Evolutionary conservation across 2,329 filamentous ascomycete genomes (phyloP).

Genomic region (Colletotrichum musicola): DNA sequence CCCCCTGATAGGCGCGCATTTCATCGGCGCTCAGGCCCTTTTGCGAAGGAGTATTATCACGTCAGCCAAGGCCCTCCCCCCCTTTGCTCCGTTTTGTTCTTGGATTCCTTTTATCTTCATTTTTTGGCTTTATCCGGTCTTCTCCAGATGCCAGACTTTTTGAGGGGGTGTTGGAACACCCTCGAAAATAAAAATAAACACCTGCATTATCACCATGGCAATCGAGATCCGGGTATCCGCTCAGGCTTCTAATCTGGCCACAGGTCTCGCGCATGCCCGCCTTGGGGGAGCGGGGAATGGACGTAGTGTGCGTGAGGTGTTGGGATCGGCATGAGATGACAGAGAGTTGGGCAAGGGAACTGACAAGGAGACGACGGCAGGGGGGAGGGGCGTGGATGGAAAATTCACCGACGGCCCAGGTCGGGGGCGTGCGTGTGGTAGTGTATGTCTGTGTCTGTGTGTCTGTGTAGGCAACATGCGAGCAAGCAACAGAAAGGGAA

Average conservation of each 20-base stretch:
- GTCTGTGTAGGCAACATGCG: too few species aligned
- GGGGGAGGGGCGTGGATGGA: background rate
- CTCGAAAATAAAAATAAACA: too few species aligned
- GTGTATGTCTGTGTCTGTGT: background rate
- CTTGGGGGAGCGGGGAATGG: background rate
- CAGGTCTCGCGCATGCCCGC: slow-evolving; percentile 7
- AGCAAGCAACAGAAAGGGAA: too few species aligned
- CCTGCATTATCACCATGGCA: too few species aligned
- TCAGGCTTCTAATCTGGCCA: slow-evolving; percentile 4
- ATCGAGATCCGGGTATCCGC: background rate
- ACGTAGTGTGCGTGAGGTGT: background rate
- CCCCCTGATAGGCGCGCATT: slow-evolving; percentile 69
- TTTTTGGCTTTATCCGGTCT: too few species aligned
- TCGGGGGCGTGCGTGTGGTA: background rate
- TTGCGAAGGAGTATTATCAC: background rate
- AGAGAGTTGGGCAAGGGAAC: background rate
- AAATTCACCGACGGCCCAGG: background rate
- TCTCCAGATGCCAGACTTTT: too few species aligned
- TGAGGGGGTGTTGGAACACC: too few species aligned
- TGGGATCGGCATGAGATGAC: slow-evolving; percentile 26
- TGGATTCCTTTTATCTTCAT: too few species aligned
- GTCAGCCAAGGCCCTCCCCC: slow-evolving; percentile 12
- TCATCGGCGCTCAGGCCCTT: slow-evolving; percentile 64
- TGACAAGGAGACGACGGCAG: background rate
- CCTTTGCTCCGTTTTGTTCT: background rate